Conservation (phyloP, 106 monocot genomes). For the Iris macrosiphon region DNA sequence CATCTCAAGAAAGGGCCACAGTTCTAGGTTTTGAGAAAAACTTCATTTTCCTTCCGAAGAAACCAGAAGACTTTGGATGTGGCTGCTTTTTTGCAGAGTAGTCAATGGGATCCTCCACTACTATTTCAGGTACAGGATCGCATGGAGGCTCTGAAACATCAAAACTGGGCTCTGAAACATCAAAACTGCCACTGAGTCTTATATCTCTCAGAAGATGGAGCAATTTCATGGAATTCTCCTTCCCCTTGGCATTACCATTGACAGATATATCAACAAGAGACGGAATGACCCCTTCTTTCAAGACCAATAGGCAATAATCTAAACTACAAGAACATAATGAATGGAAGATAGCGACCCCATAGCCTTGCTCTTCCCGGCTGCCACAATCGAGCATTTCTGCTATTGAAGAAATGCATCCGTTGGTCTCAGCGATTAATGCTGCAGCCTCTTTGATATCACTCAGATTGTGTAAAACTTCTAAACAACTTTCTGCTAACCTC, state of each 20-base stretch:
- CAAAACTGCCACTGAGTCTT: slow-evolving; percentile 18
- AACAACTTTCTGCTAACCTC: slow-evolving; percentile 25
- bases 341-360: slow-evolving; percentile 44
- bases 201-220: slow-evolving; percentile 69
- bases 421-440: slow-evolving; percentile 24
- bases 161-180: slow-evolving; percentile 16
- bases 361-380: slow-evolving; percentile 47
- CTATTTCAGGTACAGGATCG: slow-evolving; percentile 3
- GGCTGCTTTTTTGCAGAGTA: slow-evolving; percentile 4
- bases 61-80: slow-evolving; percentile 23
- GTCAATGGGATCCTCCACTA: not conserved
- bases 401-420: slow-evolving; percentile 50
- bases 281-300: slow-evolving; percentile 85
- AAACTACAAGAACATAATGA: slow-evolving; percentile 36
- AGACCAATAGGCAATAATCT: slow-evolving; percentile 43
- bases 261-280: slow-evolving; percentile 70
- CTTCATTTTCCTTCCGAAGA: slow-evolving; percentile 38
- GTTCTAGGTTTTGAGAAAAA: slow-evolving; percentile 33
- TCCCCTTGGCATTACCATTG: slow-evolving; percentile 52
- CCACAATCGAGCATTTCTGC: slow-evolving; percentile 55
- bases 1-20: slow-evolving; percentile 10
- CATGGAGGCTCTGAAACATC: too few relatives aligned
- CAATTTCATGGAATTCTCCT: slow-evolving; percentile 38
- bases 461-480: slow-evolving; percentile 44
- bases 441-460: slow-evolving; percentile 36